Evolutionary conservation across 2,329 filamentous ascomycete genomes (phyloP).

Genomic region (Pseudogymnoascus sp.): DNA sequence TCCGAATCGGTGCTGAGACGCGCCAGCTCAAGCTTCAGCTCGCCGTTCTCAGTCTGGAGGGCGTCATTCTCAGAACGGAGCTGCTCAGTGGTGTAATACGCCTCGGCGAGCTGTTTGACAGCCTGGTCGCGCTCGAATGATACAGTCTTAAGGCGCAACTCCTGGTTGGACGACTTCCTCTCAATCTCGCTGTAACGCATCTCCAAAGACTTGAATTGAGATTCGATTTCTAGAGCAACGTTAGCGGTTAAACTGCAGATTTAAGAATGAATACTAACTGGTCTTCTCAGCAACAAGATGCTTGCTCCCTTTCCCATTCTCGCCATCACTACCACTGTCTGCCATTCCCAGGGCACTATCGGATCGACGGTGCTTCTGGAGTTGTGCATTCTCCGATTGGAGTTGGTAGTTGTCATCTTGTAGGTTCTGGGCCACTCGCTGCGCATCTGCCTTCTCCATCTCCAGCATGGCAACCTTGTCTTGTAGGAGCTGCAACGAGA

Average conservation of each 20-base stretch:
- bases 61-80: slow-evolving; percentile 34
- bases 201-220: slow-evolving; percentile 51
- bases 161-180: slow-evolving; percentile 51
- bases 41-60: slow-evolving; percentile 28
- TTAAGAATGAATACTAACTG: slow-evolving; percentile 35
- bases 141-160: slow-evolving; percentile 55
- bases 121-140: slow-evolving; percentile 58
- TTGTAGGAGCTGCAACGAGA: slow-evolving; percentile 49
- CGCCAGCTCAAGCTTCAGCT: slow-evolving; percentile 17
- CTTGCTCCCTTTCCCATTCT: slow-evolving; percentile 28
- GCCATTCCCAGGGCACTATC: slow-evolving; percentile 35
- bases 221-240: slow-evolving; percentile 42
- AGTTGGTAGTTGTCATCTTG: slow-evolving; percentile 44
- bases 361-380: slow-evolving; percentile 32
- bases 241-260: neutral
- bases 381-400: slow-evolving; percentile 36
- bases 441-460: slow-evolving; percentile 42
- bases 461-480: slow-evolving; percentile 50
- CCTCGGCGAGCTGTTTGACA: slow-evolving; percentile 52
- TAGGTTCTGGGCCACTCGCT: slow-evolving; percentile 41
- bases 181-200: slow-evolving; percentile 54
- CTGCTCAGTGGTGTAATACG: slow-evolving; percentile 47
- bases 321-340: slow-evolving; percentile 36
- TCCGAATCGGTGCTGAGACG: slow-evolving; percentile 35
- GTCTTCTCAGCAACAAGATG: slow-evolving; percentile 45